These are phyloP conservation scores for Cladophialophora psammophila DNA, from an alignment of 2,329 filamentous ascomycete species.

Conservation along the genomic window DNA sequence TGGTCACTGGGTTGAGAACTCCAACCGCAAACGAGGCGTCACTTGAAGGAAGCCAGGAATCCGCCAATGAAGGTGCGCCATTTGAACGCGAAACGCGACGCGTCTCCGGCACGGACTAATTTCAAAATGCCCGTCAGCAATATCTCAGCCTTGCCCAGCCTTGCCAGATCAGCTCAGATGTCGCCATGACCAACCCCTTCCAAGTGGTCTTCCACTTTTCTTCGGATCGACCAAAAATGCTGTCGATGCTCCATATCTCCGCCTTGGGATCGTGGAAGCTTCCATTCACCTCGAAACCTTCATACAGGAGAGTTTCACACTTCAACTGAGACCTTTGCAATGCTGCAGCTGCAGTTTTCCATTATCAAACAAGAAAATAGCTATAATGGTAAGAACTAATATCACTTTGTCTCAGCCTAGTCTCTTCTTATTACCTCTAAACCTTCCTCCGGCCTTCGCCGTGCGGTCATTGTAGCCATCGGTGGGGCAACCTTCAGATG, in stretches of 20 bases:
- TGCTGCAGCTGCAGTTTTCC: too few species aligned
- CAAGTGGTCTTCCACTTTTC: background rate
- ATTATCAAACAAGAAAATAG: background rate
- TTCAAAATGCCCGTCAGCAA: background rate
- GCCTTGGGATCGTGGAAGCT: background rate
- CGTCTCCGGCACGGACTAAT: background rate
- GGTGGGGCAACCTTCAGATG: background rate
- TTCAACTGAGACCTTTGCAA: background rate
- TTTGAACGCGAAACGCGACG: background rate
- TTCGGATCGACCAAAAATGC: background rate
- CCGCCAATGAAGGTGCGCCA: background rate
- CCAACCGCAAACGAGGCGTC: background rate
- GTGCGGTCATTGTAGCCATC: background rate
- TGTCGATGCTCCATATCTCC: background rate
- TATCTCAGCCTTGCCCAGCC: too few species aligned
- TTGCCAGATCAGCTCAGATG: too few species aligned
- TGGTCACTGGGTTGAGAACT: background rate
- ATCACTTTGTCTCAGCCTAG: background rate
- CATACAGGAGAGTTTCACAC: background rate
- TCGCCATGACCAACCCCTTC: background rate
- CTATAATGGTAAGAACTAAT: background rate
- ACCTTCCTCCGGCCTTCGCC: background rate
- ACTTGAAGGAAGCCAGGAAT: constrained; percentile 1
- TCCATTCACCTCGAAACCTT: background rate
- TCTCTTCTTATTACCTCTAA: background rate